Evolutionary conservation across 176 grass and related monocot genomes (phyloP).

Genomic region (Microstegium vimineum): DNA sequence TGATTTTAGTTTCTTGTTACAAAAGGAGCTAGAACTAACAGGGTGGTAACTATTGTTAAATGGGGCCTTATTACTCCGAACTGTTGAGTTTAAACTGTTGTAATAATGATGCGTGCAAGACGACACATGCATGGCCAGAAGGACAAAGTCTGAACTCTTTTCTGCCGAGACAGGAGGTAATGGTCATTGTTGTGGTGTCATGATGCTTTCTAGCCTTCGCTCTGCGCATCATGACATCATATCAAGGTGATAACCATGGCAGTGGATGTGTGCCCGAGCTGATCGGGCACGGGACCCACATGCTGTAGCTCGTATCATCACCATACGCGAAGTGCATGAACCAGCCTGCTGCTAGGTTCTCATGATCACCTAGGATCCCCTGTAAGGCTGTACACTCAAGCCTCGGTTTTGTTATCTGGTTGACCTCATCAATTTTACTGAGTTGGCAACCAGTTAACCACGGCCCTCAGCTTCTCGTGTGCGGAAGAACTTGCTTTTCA

Average conservation of each 20-base stretch:
- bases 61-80: neutral
- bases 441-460: neutral
- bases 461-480: neutral
- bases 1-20: neutral
- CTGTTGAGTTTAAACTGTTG: neutral
- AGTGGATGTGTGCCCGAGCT: constrained; percentile 27
- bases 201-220: neutral
- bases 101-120: neutral
- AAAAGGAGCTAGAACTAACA: neutral
- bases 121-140: neutral
- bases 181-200: neutral
- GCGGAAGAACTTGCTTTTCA: neutral
- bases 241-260: neutral
- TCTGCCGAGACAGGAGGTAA: neutral
- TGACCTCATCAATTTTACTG: neutral
- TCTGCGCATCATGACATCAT: neutral
- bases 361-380: neutral
- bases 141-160: neutral
- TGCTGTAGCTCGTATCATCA: no score
- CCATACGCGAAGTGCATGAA: neutral
- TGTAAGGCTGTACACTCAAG: neutral
- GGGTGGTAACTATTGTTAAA: neutral
- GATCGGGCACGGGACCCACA: neutral
- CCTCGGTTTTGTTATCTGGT: neutral
- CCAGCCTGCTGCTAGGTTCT: neutral